Percentiles rank a stretch among this genome's conserved stretches.
Conservation (phyloP, 2,329 filamentous ascomycete genomes). For the Phaeoacremonium minimum region DNA sequence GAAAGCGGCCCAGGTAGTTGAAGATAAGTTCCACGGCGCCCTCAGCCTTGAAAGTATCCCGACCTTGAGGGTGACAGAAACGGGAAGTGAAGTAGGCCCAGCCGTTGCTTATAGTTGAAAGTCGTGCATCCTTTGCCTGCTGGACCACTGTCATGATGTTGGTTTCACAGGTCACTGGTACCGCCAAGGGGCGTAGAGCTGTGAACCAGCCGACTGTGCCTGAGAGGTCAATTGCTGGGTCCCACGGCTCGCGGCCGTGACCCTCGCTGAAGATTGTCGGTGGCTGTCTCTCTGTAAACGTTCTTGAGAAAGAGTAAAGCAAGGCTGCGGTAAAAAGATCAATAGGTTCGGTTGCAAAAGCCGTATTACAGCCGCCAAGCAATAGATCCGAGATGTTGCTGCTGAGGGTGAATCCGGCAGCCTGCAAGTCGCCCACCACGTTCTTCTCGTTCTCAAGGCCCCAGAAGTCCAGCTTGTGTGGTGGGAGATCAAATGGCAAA, state of each 20-base stretch:
- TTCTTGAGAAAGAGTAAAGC: constrained; percentile 23
- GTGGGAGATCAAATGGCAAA: constrained; percentile 4
- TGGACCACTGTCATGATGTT: constrained; percentile 12
- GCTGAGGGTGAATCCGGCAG: constrained; percentile 32
- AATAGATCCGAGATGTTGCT: constrained; percentile 21
- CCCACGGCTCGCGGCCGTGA: constrained; percentile 34
- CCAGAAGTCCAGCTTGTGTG: constrained; percentile 15
- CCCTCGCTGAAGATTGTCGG: constrained; percentile 34
- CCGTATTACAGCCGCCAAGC: constrained; percentile 19
- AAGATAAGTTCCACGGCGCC: no score
- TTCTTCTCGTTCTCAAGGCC: constrained; percentile 15
- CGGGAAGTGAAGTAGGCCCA: constrained; percentile 32
- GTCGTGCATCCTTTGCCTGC: constrained; percentile 27
- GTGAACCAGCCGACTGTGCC: constrained; percentile 42
- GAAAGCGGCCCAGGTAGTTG: no score
- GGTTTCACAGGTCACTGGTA: constrained; percentile 3
- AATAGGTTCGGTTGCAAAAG: constrained; percentile 27
- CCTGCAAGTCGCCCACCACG: constrained; percentile 14
- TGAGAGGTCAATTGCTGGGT: constrained; percentile 24
- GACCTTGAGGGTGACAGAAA: no score
- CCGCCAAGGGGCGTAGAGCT: constrained; percentile 27
- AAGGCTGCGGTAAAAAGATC: constrained; percentile 32
- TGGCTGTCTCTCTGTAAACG: constrained; percentile 25
- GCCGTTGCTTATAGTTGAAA: constrained; percentile 27
- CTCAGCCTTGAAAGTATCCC: no score